Base-by-base conservation (phyloP, 73 alveolate genomes). In the Paramecium caudatum region DNA sequence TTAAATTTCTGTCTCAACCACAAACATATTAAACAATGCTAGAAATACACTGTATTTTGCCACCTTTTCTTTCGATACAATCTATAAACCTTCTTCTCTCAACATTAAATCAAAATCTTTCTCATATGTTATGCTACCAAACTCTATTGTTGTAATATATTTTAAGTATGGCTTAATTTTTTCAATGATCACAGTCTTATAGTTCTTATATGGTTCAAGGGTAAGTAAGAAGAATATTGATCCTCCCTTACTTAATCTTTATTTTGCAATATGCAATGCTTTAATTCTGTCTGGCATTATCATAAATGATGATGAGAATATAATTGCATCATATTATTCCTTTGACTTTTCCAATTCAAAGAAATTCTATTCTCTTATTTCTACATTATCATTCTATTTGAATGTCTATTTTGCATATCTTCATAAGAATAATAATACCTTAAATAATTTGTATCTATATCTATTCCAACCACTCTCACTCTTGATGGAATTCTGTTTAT, bases 301-400 rank as follows among this genome's bases (percentile, higher is more conserved):
- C 93, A 86, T 86, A 47, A 86, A 86, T 13, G 93, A 86, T 17
- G 90, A 63, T 1, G 93, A 86, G 82, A 86, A 86, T 2, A 86
- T 86, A 17, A 86, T 37, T 41, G 80, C 93, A 7, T 63, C 93
- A 78, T 37, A 86, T 78, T 62, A 27, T 63, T 86, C 93, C 70
- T 86, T 86, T 16, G 88, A n/a, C 9, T 74, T 41, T 62, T 61
- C 61, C 30, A 86, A 46, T 13, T 86, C 93, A 47, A 63, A 86
- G 65, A 86, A 86, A 80, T 86, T 63, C 48, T 41, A 27, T 48
- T 86, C 82, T 49, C 69, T 86, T 37, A 86, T 86, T 30, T 62
- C 90, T 1, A 86, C 90, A 49, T 86, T 86, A 13, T 70, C 63
- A 78, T 86, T 46, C 32, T 61, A 17, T 9, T 78, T 63, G 82